Conservation (phyloP, 305 asterid genomes). For the Rubia peregrina region DNA sequence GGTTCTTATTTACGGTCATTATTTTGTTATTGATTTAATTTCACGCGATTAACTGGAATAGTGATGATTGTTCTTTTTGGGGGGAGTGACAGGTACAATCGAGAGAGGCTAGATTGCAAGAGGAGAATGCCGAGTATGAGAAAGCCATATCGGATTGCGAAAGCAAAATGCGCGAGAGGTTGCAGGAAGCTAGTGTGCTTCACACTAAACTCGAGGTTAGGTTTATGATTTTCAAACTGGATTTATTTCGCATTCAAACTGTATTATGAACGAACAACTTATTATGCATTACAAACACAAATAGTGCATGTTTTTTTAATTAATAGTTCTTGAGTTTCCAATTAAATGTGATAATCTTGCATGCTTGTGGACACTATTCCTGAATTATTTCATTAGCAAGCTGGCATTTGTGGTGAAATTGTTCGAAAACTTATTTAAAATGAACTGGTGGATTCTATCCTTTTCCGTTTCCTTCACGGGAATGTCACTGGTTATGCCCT, state of each 20-base stretch:
- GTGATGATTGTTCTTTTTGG: background rate
- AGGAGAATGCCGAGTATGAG: conserved; percentile 80
- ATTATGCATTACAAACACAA: too few species aligned
- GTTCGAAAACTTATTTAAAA: background rate
- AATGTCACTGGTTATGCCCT: background rate
- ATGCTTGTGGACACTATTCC: background rate
- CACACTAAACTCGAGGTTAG: conserved; percentile 72
- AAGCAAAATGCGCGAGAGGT: conserved; percentile 60
- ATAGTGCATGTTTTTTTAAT: background rate
- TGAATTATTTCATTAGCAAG: background rate
- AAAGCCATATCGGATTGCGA: conserved; percentile 57
- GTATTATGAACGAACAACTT: too few species aligned
- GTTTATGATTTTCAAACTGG: conserved; percentile 14
- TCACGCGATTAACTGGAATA: background rate
- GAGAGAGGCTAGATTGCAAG: conserved; percentile 65
- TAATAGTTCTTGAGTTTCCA: too few species aligned
- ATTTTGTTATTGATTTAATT: background rate
- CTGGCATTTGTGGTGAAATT: background rate
- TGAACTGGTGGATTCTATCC: background rate
- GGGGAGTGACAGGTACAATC: conserved; percentile 46
- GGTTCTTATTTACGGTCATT: conserved; percentile 25
- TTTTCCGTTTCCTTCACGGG: background rate
- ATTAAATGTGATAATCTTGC: too few species aligned
- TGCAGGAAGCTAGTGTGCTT: conserved; percentile 61
- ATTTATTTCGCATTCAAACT: background rate